Evolutionary conservation across 805 yeast genomes (phyloP).

Genomic region (Zygosaccharomyces rouxii): DNA sequence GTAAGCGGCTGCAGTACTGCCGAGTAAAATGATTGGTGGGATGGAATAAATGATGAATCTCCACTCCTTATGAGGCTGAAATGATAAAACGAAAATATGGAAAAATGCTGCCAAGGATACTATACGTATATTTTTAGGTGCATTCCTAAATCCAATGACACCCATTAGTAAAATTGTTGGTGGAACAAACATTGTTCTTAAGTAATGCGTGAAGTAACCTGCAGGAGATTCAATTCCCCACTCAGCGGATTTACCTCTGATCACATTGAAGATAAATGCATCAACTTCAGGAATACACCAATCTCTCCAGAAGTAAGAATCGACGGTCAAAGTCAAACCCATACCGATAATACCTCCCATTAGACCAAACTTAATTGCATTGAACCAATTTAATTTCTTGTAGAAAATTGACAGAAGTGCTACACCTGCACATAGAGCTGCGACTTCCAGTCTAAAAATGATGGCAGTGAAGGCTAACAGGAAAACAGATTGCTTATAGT

Average conservation of each 20-base stretch:
- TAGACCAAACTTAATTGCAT: constrained; percentile 39
- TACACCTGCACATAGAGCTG: constrained; percentile 49
- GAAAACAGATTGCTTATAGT: constrained; percentile 44
- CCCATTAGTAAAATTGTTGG: constrained; percentile 43
- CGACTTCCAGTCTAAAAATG: constrained; percentile 69
- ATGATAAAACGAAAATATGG: constrained; percentile 61
- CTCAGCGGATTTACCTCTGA: constrained; percentile 64
- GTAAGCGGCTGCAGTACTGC: constrained; percentile 54
- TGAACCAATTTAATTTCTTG: constrained; percentile 43
- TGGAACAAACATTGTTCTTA: constrained; percentile 41
- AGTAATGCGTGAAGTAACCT: constrained; percentile 55
- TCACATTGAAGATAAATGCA: constrained; percentile 68
- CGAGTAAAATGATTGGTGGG: constrained; percentile 62
- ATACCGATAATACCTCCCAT: constrained; percentile 43
- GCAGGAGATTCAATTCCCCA: constrained; percentile 84
- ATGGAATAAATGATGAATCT: constrained; percentile 74
- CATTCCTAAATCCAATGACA: constrained; percentile 37
- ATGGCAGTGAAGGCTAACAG: constrained; percentile 59
- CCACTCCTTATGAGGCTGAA: constrained; percentile 94
- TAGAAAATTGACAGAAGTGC: constrained; percentile 43
- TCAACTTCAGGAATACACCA: constrained; percentile 68
- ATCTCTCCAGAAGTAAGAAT: constrained; percentile 71
- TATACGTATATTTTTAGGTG: constrained; percentile 40
- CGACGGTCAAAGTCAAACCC: constrained; percentile 53
- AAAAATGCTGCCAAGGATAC: constrained; percentile 48